phyloP scores from a whole-genome alignment of 2,329 filamentous ascomycete genomes.

The Neopestalotiopsis sp. region DNA sequence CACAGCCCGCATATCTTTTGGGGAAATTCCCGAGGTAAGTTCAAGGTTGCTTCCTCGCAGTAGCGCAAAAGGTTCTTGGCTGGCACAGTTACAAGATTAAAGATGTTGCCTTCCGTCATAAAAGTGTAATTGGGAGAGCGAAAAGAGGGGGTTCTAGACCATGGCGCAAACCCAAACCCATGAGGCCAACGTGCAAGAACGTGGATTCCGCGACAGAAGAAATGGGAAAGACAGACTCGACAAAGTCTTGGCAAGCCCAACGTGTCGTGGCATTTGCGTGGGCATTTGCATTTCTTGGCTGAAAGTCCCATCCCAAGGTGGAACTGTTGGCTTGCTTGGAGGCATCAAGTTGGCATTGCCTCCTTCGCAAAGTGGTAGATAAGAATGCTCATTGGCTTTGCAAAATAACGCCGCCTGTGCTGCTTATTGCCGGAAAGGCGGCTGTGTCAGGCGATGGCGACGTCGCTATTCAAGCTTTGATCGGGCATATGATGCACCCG shows the following conservation, averaged over 20 bases:
- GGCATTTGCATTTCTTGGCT: neutral
- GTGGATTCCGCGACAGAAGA: no score
- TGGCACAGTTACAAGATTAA: neutral
- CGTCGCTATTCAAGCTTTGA: neutral
- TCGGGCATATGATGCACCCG: neutral
- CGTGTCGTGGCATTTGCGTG: neutral
- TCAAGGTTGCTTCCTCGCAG: neutral
- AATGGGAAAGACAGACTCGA: neutral
- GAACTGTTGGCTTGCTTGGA: neutral
- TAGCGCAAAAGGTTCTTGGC: neutral
- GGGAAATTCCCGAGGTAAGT: neutral
- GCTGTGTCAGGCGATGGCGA: neutral
- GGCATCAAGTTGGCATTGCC: neutral
- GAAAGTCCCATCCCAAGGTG: neutral
- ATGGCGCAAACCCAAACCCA: neutral
- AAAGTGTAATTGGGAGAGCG: neutral
- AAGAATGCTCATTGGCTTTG: neutral
- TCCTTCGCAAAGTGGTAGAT: neutral
- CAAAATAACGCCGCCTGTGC: neutral
- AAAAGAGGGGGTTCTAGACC: neutral
- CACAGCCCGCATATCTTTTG: neutral
- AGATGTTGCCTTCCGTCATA: neutral
- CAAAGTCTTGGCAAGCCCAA: neutral
- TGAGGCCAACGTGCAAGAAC: neutral
- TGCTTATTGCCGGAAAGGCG: neutral